Conservation (phyloP, 768 basidiomycete genomes). For the Suillus brevipes region DNA sequence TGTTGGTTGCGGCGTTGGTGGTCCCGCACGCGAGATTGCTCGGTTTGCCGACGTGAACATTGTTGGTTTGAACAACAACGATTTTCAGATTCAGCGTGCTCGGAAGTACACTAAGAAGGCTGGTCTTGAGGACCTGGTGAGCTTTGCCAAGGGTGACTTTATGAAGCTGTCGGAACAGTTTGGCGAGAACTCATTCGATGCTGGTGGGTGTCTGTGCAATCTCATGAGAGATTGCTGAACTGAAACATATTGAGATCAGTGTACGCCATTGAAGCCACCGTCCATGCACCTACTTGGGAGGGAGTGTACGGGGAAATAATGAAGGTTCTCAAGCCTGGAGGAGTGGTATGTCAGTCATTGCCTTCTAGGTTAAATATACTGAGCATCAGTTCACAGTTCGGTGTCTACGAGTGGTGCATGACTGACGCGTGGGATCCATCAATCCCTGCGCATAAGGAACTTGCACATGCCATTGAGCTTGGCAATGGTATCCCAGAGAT, state of each 20-base stretch:
- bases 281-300: conserved; percentile 90
- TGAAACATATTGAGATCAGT: conserved; percentile 41
- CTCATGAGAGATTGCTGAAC: neutral
- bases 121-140: conserved; percentile 69
- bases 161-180: conserved; percentile 90
- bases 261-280: conserved; percentile 94
- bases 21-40: conserved; percentile 89
- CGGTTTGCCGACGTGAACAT: conserved; percentile 81
- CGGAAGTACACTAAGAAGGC: conserved; percentile 71
- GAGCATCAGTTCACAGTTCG: conserved; percentile 57
- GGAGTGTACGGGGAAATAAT: conserved; percentile 89
- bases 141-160: conserved; percentile 88
- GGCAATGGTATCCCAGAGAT: conserved; percentile 96
- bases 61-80: conserved; percentile 89
- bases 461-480: conserved; percentile 86
- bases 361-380: neutral
- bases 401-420: conserved; percentile 97
- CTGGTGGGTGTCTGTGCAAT: conserved; percentile 51
- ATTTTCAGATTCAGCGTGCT: conserved; percentile 86
- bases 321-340: conserved; percentile 91
- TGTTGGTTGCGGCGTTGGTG: conserved; percentile 94
- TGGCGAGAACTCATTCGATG: conserved; percentile 87
- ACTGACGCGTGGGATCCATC: conserved; percentile 86
- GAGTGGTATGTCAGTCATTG: conserved; percentile 56
- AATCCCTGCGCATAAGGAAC: conserved; percentile 77